Conservation (phyloP, 257 asterid genomes). For the Nicotiana sylvestris region DNA sequence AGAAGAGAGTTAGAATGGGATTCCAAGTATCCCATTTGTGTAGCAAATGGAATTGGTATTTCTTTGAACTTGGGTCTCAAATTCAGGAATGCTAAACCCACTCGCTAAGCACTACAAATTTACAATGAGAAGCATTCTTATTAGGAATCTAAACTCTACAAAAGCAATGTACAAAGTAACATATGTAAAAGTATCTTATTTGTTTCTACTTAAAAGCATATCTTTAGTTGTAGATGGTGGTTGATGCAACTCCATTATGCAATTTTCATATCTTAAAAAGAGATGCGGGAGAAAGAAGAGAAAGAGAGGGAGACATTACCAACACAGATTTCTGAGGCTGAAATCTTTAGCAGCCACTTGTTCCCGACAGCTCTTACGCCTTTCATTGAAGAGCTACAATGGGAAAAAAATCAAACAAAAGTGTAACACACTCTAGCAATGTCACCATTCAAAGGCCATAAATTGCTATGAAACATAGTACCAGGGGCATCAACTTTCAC, state of each 20-base stretch:
- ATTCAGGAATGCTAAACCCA: no score
- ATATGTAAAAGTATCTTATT: not conserved
- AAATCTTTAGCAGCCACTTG: not conserved
- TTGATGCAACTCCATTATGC: not conserved
- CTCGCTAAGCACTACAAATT: not conserved
- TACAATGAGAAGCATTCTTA: not conserved
- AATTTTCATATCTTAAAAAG: no score
- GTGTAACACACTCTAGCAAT: not conserved
- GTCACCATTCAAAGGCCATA: not conserved
- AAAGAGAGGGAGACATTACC: no score
- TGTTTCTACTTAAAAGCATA: no score
- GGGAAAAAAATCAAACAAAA: no score
- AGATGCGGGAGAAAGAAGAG: no score
- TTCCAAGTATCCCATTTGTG: not conserved
- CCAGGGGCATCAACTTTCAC: not conserved
- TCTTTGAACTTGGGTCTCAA: no score
- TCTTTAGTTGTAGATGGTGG: not conserved
- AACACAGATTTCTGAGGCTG: not conserved
- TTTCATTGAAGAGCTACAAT: no score
- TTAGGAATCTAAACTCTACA: not conserved
- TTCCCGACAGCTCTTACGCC: no score
- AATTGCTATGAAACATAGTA: not conserved
- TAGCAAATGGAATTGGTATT: no score
- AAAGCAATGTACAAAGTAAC: no score
- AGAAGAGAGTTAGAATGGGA: no score